phyloP scores from a whole-genome alignment of 495 filamentous ascomycete species.

The Podospora conica region DNA sequence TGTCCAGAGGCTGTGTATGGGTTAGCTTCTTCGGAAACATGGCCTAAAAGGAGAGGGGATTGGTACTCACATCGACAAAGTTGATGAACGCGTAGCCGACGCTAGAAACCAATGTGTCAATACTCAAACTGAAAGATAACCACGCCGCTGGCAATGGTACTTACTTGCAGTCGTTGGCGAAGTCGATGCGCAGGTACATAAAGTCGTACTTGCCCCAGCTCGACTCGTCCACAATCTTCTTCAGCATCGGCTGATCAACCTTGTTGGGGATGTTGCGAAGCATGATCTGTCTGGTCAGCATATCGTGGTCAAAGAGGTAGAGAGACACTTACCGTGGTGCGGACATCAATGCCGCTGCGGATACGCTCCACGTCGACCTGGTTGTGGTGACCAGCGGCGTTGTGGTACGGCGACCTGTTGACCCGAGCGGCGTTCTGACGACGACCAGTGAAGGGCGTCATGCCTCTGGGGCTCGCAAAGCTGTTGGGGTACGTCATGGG shows the following conservation, averaged over 20 bases:
- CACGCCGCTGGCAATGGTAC: constrained; percentile 21
- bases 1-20: constrained; percentile 55
- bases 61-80: constrained; percentile 66
- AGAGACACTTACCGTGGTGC: constrained; percentile 57
- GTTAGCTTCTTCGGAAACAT: constrained; percentile 23
- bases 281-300: constrained; percentile 66
- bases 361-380: constrained; percentile 62
- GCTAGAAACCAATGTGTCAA: constrained; percentile 43
- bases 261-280: constrained; percentile 92
- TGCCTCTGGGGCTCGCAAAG: constrained; percentile 26
- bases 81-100: constrained; percentile 99
- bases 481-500: constrained; percentile 27
- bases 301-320: neutral
- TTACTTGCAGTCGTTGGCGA: constrained; percentile 84
- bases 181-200: constrained; percentile 91
- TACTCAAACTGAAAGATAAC: neutral
- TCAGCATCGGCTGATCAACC: constrained; percentile 74
- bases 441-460: constrained; percentile 29
- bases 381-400: constrained; percentile 51
- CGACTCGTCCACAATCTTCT: constrained; percentile 69
- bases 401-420: constrained; percentile 35
- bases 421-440: constrained; percentile 39
- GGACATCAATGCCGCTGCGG: constrained; percentile 59
- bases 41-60: neutral
- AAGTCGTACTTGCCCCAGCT: constrained; percentile 85